Evolutionary conservation across 306 rosid genomes (phyloP).

Genomic region (Vicia sativa): DNA sequence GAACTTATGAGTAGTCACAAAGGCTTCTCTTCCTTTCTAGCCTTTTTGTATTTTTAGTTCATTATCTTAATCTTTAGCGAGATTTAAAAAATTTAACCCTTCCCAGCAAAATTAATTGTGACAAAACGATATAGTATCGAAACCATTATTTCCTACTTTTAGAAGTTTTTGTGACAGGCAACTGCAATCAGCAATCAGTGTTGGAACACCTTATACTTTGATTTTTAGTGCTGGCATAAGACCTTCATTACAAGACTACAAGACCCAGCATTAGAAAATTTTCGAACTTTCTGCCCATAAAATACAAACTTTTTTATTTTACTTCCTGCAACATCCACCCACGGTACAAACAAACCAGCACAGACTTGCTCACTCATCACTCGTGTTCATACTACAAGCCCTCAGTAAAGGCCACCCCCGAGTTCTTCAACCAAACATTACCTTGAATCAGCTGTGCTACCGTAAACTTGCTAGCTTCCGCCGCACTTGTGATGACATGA

Average conservation of each 20-base stretch:
- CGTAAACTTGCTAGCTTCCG: conserved; percentile 57
- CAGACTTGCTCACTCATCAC: not conserved
- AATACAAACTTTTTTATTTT: not conserved
- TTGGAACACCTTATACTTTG: too few species aligned
- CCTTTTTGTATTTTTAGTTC: too few species aligned
- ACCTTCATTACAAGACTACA: not conserved
- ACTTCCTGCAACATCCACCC: not conserved
- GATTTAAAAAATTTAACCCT: too few species aligned
- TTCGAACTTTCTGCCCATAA: not conserved
- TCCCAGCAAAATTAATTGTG: too few species aligned
- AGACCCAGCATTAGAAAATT: not conserved
- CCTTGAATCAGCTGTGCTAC: conserved; percentile 67
- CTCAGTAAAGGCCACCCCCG: conserved; percentile 56
- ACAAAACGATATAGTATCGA: too few species aligned
- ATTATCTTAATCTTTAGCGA: too few species aligned
- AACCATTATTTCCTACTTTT: too few species aligned
- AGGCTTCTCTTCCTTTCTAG: too few species aligned
- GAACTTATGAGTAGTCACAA: too few species aligned
- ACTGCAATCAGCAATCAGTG: too few species aligned
- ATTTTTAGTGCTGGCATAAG: not conserved
- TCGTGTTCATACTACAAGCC: conserved; percentile 35
- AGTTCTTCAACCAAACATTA: conserved; percentile 57
- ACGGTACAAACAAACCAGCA: not conserved
- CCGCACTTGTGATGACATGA: conserved; percentile 45
- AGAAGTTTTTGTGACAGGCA: too few species aligned